A percentile compares a stretch with the other conserved stretches of the same genome.
Conservation (phyloP, 257 asterid species). For the Capsicum baccatum region DNA sequence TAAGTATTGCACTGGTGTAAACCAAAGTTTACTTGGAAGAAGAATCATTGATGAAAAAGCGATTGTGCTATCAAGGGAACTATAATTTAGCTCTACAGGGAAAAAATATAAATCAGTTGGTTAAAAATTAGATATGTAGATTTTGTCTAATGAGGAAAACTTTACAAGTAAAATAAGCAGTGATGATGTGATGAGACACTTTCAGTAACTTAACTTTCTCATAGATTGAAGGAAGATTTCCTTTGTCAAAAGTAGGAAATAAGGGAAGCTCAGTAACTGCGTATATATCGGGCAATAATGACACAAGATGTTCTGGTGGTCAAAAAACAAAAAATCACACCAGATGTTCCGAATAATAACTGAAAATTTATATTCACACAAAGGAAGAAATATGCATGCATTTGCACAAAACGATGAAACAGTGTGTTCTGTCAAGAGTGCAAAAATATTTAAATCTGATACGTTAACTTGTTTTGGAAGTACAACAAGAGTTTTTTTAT, state of each 20-base stretch:
- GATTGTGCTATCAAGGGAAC: no score
- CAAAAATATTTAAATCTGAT: neutral
- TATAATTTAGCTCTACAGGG: no score
- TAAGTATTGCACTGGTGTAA: neutral
- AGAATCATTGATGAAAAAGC: neutral
- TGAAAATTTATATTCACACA: neutral
- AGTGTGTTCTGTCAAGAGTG: neutral
- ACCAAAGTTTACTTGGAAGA: neutral
- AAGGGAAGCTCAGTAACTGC: neutral
- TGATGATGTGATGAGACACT: no score
- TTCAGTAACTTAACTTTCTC: conserved; percentile 4
- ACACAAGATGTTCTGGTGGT: no score
- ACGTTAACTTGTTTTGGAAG: neutral
- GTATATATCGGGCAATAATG: neutral
- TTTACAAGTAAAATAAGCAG: no score
- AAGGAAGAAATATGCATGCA: neutral
- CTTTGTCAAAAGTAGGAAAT: neutral
- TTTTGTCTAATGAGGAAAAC: no score
- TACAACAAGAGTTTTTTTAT: neutral
- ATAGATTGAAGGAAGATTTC: neutral
- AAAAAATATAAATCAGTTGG: no score
- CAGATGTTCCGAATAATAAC: neutral
- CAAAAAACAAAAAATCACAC: no score
- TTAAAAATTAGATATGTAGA: no score
- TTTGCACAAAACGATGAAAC: neutral